Evolutionary conservation across 208 protist genomes (phyloP).

Genomic region (Trypanosoma caninum): DNA sequence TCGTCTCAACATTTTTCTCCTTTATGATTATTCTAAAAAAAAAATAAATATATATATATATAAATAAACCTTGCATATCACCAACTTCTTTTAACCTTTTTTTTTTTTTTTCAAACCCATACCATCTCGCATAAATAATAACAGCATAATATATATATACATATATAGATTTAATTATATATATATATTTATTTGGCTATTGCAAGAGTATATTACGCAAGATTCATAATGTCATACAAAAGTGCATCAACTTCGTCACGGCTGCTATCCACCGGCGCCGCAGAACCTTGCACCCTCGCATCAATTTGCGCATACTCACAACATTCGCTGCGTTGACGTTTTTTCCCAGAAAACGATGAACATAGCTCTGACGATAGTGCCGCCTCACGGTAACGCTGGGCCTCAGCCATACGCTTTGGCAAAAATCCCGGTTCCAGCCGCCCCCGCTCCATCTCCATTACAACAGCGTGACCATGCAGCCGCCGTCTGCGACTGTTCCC

Average conservation of each 20-base stretch:
- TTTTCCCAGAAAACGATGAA: neutral
- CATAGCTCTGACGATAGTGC: neutral
- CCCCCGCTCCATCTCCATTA: conserved; percentile 70
- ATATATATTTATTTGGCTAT: no score
- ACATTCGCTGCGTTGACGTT: neutral
- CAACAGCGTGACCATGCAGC: conserved; percentile 56
- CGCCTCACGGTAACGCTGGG: neutral
- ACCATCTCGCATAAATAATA: no score
- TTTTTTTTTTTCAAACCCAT: neutral
- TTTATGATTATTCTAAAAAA: no score
- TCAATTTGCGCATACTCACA: neutral
- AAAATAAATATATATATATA: no score
- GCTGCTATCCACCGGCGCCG: neutral
- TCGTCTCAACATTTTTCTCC: no score
- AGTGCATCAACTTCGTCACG: conserved; percentile 50
- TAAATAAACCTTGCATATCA: no score
- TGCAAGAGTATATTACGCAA: conserved; percentile 17
- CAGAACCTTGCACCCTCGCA: neutral
- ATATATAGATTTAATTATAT: neutral
- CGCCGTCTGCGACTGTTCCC: conserved; percentile 47
- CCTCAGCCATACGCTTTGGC: conserved; percentile 50
- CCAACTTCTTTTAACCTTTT: no score
- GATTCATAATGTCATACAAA: conserved; percentile 65
- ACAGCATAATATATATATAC: no score
- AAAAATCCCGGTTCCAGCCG: conserved; percentile 57